These are phyloP conservation scores for Colletotrichum acutatum DNA, from an alignment of 2,329 filamentous ascomycete genomes.

Conservation along the genomic window DNA sequence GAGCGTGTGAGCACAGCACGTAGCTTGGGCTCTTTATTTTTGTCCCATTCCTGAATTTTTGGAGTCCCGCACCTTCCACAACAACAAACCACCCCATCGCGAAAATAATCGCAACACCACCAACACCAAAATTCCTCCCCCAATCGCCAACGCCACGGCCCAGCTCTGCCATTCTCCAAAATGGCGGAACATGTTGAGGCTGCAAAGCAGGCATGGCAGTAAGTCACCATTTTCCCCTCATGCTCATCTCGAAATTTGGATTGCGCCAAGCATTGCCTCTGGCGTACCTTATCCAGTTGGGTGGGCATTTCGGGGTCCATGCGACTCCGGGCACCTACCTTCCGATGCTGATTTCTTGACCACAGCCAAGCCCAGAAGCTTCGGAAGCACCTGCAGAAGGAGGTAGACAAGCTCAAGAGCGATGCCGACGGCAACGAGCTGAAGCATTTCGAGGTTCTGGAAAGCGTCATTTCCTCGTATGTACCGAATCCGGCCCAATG, in stretches of 20 bases:
- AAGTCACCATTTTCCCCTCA: conserved; percentile 39
- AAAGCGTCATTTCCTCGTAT: conserved; percentile 55
- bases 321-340: not conserved
- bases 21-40: conserved; percentile 40
- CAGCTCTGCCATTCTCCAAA: not conserved
- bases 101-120: conserved; percentile 23
- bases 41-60: conserved; percentile 16
- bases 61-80: conserved; percentile 31
- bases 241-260: not conserved
- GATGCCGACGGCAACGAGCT: conserved; percentile 49
- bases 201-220: conserved; percentile 53
- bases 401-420: conserved; percentile 55
- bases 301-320: not conserved
- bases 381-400: conserved; percentile 54
- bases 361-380: conserved; percentile 55
- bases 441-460: conserved; percentile 56
- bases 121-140: not conserved
- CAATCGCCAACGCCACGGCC: conserved; percentile 2
- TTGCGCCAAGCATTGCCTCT: not conserved
- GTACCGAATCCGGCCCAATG: conserved; percentile 36
- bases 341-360: conserved; percentile 25
- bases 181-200: conserved; percentile 36
- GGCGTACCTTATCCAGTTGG: not conserved
- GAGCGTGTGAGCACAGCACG: conserved; percentile 44
- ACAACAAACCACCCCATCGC: conserved; percentile 25